Conservation (phyloP, 495 filamentous ascomycete species). For the Oleoguttula mirabilis region DNA sequence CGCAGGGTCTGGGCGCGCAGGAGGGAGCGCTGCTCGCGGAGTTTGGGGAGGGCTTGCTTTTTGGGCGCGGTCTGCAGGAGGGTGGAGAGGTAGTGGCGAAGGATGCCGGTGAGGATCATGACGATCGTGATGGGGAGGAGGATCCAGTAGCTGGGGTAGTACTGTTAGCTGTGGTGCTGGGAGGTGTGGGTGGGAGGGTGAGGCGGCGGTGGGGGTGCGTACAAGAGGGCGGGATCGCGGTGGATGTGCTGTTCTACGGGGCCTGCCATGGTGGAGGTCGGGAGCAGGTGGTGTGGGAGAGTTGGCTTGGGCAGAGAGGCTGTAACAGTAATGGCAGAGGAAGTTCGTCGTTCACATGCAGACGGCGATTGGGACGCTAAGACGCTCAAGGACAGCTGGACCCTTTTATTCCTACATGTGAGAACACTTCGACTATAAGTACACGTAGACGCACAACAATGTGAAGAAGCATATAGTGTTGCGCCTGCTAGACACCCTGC, state of each 20-base stretch:
- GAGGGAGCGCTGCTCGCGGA: constrained; percentile 79
- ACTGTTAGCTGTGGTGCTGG: constrained; percentile 9
- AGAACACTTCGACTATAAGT: too few species aligned
- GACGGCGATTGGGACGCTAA: too few species aligned
- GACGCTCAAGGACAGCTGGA: constrained; percentile 1
- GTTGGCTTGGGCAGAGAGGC: too few species aligned
- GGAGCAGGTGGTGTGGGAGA: neutral
- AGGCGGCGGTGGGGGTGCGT: constrained; percentile 22
- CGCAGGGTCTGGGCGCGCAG: constrained; percentile 77
- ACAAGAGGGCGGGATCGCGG: constrained; percentile 98
- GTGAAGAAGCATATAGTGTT: too few species aligned
- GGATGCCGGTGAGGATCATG: constrained; percentile 92
- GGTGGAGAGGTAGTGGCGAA: constrained; percentile 89
- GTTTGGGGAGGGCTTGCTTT: constrained; percentile 58
- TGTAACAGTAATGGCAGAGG: too few species aligned
- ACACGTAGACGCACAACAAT: too few species aligned
- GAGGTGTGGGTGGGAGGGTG: neutral
- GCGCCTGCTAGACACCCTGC: too few species aligned
- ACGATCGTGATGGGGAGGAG: constrained; percentile 91
- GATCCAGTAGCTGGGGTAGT: constrained; percentile 75
- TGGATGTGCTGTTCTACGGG: constrained; percentile 87
- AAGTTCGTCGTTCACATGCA: too few species aligned
- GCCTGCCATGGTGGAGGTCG: constrained; percentile 57
- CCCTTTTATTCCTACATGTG: too few species aligned
- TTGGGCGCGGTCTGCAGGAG: constrained; percentile 81